Evolutionary conservation across 75 land plant species (phyloP).

Genomic region (Picea glauca): DNA sequence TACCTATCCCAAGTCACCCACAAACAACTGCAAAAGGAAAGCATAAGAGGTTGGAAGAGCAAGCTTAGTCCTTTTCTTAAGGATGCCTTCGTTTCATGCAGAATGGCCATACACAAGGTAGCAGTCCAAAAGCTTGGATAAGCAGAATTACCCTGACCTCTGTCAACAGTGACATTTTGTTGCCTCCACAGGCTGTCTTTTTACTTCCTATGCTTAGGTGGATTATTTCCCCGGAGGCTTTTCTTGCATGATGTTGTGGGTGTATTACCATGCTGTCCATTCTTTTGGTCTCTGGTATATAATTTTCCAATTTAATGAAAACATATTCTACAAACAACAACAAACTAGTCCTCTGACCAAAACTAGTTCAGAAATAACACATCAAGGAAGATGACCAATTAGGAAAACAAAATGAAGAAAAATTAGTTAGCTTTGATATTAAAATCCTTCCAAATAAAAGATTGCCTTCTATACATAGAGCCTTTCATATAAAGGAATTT

Average conservation of each 20-base stretch:
- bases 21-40: background rate
- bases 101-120: background rate
- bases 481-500: background rate
- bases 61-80: background rate
- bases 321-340: background rate
- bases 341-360: background rate
- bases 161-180: background rate
- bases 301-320: background rate
- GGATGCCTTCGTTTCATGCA: background rate
- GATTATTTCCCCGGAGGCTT: background rate
- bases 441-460: background rate
- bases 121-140: background rate
- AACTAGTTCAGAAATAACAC: background rate
- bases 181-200: background rate
- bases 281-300: background rate
- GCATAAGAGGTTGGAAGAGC: background rate
- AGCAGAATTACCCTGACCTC: background rate
- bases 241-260: conserved; percentile 2
- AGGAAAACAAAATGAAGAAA: background rate
- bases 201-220: background rate
- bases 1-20: background rate
- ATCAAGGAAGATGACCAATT: background rate
- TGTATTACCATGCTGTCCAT: background rate
- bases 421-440: background rate
- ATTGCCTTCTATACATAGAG: background rate